Percentiles rank a stretch among this genome's conserved stretches.
These are phyloP conservation scores for Yamadazyma nakazawae DNA, from an alignment of 805 yeast genomes.

Conservation along the genomic window DNA sequence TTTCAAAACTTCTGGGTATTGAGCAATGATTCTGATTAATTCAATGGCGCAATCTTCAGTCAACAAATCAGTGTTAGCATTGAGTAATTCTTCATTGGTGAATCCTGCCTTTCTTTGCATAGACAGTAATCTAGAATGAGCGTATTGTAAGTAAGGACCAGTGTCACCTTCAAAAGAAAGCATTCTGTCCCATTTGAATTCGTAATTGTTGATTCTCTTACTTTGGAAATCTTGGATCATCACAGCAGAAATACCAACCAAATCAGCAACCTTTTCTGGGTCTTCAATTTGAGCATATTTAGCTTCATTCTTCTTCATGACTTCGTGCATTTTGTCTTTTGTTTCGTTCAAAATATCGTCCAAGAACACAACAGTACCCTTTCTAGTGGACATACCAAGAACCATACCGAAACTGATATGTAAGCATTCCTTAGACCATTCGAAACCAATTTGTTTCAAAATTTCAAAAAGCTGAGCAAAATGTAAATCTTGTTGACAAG, in stretches of 20 bases:
- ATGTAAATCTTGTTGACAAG: conserved; percentile 94
- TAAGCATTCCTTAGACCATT: conserved; percentile 76
- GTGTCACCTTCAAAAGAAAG: conserved; percentile 98
- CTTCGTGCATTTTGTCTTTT: conserved; percentile 90
- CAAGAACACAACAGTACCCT: conserved; percentile 97
- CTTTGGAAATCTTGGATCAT: conserved; percentile 99
- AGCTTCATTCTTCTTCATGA: conserved; percentile 86
- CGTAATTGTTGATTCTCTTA: conserved; percentile 93
- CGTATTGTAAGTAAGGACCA: conserved; percentile 97
- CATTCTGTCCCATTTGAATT: conserved; percentile 98
- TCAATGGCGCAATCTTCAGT: conserved; percentile 68
- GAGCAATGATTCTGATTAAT: conserved; percentile 74
- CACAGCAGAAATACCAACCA: conserved; percentile 94
- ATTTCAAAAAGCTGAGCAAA: conserved; percentile 91
- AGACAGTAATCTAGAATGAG: conserved; percentile 94
- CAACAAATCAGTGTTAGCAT: conserved; percentile 59
- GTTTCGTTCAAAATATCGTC: conserved; percentile 93
- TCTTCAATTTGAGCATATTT: conserved; percentile 91
- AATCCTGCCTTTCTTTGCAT: conserved; percentile 78
- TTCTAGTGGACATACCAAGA: conserved; percentile 96
- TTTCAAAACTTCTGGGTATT: conserved; percentile 87
- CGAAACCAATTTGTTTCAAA: conserved; percentile 82
- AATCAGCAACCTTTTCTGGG: conserved; percentile 93
- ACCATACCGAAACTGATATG: conserved; percentile 98
- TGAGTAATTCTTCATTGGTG: conserved; percentile 37